Base-by-base conservation (phyloP, 768 basidiomycete species). In the Boletus subparvulus region DNA sequence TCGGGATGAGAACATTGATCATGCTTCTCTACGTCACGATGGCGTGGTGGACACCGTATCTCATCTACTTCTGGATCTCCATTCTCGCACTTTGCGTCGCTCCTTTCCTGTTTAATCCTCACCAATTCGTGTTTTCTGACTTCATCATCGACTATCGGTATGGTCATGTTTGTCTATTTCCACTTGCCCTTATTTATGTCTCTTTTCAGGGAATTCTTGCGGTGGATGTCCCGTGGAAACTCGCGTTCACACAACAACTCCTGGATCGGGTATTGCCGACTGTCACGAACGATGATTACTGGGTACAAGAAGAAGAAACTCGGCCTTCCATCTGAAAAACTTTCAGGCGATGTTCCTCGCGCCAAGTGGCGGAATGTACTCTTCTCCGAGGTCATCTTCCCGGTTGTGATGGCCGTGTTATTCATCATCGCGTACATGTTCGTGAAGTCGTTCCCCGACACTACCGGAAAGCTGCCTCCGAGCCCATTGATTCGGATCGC, bases 261-360 rank as follows among this genome's bases (percentile, higher is more conserved):
- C 6, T 99, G 97, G 97, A 96, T 98, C 62, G 96, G 97, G 0
- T 99, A 98, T 74, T 99, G 97, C 72, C 92, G 97, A 51, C 79
- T 99, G 45, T 94, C 94, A n/a, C 82, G 97, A 50, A 99, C 97
- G 17, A 90, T 93, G 84, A 96, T 99, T 69, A 99, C 97, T 17
- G 97, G 97, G n/a, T 99, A 94, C 85, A 98, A 98, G 83, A 92
- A 91, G 79, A 98, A 98, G 82, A 85, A 86, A 63, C 85, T 99
- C 7, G 97, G 97, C 21, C 90, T 94, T 68, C 97, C 97, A 2
- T 98, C 95, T 0, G 96, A 98, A 74, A 98, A 97, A 74, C 81
- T 98, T 28, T 95, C 95, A 6, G 90, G 90, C 50, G 97, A 98
- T 69, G 88, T 94, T 36, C 96, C 97, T 19, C 86, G 96, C 45